These are phyloP conservation scores for Apiotrichum porosum DNA, from an alignment of 1,284 basidiomycete genomes.

Conservation along the genomic window DNA sequence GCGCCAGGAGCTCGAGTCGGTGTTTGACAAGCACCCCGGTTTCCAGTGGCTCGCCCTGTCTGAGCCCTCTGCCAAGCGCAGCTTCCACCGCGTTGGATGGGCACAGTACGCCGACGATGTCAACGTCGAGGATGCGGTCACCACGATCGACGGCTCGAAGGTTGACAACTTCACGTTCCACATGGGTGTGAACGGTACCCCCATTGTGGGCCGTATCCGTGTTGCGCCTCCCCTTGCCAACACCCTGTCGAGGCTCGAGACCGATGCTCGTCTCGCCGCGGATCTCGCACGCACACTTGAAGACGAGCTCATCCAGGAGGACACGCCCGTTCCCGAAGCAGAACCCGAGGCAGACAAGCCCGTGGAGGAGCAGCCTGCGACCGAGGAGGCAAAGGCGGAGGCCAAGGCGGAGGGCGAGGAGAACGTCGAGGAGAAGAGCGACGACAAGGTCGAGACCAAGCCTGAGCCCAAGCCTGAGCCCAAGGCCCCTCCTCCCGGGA, in stretches of 20 bases:
- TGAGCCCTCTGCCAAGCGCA: slow-evolving; percentile 81
- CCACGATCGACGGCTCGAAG: slow-evolving; percentile 74
- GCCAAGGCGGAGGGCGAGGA: slow-evolving; percentile 17
- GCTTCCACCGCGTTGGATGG: slow-evolving; percentile 89
- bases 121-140: slow-evolving; percentile 68
- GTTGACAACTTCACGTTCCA: slow-evolving; percentile 90
- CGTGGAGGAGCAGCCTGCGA: slow-evolving; percentile 34
- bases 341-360: slow-evolving; percentile 20
- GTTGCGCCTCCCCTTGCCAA: slow-evolving; percentile 75
- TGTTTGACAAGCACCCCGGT: slow-evolving; percentile 51
- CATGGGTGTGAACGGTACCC: slow-evolving; percentile 72
- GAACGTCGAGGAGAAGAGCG: slow-evolving; percentile 24
- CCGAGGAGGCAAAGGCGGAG: slow-evolving; percentile 29
- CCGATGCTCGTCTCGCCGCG: slow-evolving; percentile 70
- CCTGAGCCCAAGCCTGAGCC: no score
- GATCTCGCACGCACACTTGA: slow-evolving; percentile 67
- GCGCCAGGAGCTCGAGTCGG: slow-evolving; percentile 78
- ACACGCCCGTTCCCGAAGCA: background rate
- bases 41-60: slow-evolving; percentile 73
- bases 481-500: slow-evolving; percentile 14
- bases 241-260: slow-evolving; percentile 67
- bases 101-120: slow-evolving; percentile 75
- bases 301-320: slow-evolving; percentile 52
- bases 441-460: slow-evolving; percentile 35
- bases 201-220: slow-evolving; percentile 70